These are phyloP conservation scores for Alternaria angustiovoidea DNA, from an alignment of 2,329 filamentous ascomycete genomes.

Conservation along the genomic window DNA sequence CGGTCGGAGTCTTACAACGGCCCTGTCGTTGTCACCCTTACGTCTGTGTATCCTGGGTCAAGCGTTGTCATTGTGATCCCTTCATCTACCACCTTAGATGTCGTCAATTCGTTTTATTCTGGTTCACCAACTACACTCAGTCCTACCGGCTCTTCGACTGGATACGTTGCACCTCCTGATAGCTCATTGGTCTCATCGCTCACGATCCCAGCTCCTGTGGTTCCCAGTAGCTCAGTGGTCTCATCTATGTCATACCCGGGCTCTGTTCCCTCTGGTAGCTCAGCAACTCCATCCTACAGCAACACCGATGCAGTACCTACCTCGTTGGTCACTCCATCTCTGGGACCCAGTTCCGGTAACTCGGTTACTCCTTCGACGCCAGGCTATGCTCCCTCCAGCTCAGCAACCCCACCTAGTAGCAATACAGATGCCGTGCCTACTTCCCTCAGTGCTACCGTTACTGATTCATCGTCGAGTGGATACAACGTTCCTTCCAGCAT, in stretches of 20 bases:
- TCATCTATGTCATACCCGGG: conserved; percentile 2
- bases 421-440: conserved; percentile 7
- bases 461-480: conserved; percentile 6
- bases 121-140: conserved; percentile 5
- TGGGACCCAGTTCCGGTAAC: background rate
- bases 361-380: conserved; percentile 4
- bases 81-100: conserved; percentile 11
- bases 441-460: background rate
- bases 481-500: conserved; percentile 5
- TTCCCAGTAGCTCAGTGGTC: background rate
- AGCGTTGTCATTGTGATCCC: background rate
- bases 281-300: background rate
- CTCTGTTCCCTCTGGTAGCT: background rate
- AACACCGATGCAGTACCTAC: conserved; percentile 13
- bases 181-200: conserved; percentile 9
- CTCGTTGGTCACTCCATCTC: background rate
- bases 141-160: conserved; percentile 6
- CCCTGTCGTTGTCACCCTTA: conserved; percentile 6
- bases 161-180: conserved; percentile 2
- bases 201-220: conserved; percentile 1
- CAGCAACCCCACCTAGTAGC: conserved; percentile 1
- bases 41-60: background rate
- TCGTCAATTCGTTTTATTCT: conserved; percentile 7
- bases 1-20: background rate
- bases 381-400: background rate